Evolutionary conservation across 2,329 filamentous ascomycete species (phyloP).

Genomic region (Talaromyces pinophilus): DNA sequence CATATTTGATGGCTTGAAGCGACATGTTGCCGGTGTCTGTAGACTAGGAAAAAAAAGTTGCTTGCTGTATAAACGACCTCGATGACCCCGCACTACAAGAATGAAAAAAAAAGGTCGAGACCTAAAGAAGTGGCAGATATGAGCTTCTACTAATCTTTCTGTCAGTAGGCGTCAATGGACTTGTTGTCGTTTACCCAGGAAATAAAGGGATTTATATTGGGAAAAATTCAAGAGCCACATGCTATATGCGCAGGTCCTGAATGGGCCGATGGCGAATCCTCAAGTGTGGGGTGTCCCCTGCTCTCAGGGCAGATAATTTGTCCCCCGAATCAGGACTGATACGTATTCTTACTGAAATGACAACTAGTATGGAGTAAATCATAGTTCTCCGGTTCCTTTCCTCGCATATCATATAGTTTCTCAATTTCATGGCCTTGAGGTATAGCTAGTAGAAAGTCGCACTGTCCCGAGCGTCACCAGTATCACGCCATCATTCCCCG

Average conservation of each 20-base stretch:
- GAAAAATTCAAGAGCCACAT: conserved; percentile 9
- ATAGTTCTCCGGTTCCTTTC: not conserved
- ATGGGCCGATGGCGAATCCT: conserved; percentile 15
- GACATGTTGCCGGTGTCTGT: conserved; percentile 39
- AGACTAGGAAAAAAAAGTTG: not conserved
- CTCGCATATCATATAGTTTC: not conserved
- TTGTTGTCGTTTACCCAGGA: not conserved
- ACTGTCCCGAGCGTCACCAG: not conserved
- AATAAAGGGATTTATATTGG: not conserved
- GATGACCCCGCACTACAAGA: conserved; percentile 14
- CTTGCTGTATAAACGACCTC: not conserved
- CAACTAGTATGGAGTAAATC: not conserved
- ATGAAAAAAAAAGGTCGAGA: not conserved
- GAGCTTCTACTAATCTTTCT: not conserved
- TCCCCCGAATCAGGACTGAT: not conserved
- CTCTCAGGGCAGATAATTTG: not conserved
- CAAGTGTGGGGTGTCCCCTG: not conserved
- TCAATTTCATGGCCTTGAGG: not conserved
- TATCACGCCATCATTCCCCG: not conserved
- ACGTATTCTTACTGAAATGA: not conserved
- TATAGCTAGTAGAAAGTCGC: not conserved
- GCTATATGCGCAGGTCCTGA: conserved; percentile 10
- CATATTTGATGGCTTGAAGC: conserved; percentile 64
- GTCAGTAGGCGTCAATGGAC: not conserved
- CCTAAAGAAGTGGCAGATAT: not conserved